Evolutionary conservation across 306 rosid species (phyloP), one percentile per base, ranked within the genome.

Genomic region (peach (Prunus persica)): DNA sequence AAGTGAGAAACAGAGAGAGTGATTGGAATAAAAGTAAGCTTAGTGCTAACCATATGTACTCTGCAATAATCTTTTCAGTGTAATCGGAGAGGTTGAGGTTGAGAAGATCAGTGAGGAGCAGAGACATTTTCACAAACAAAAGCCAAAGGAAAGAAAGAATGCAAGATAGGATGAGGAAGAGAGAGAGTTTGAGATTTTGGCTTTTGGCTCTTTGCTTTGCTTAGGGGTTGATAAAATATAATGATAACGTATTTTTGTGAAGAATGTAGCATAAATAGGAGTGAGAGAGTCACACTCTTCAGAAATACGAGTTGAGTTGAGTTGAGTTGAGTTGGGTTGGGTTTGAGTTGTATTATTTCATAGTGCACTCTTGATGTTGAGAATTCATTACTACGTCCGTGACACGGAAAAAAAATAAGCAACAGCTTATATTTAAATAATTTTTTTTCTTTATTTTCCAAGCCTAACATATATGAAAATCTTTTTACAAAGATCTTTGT

Each of bases 41-140:
- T 38, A 38, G 43, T 76, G 49, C 88, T 82, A 73, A 90, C 95
- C 95, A 90, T 84, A 90, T 84, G 82, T 90, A 90, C 75, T 90
- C 95, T 1, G 95, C 95, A 76, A 86, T 84, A 3, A 88, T 41
- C 41, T 84, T 90, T 3, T 84, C 82, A 0, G 84, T 81, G 70
- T 74, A 11, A 19, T 85, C 88, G 1, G 90, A 79, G 34, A 88
- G 79, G 73, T 88, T 63, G 75, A 90, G 84, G 75, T 86, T 90
- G 73, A 86, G n/a, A 80, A 86, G 86, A 84, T 72, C 67, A 43
- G 67, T 14, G 16, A 49, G 16, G 5, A 72, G 45, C 11, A 22
- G 54, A 72, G 76, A 41, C 76, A 52, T 71, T 41, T 2, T n/a
- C 2, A 55, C 34, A 55, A 55, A 7, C 34, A 2, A 22, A 34